Conservation (phyloP, 2,329 filamentous ascomycete species). For the Talaromyces sp. region DNA sequence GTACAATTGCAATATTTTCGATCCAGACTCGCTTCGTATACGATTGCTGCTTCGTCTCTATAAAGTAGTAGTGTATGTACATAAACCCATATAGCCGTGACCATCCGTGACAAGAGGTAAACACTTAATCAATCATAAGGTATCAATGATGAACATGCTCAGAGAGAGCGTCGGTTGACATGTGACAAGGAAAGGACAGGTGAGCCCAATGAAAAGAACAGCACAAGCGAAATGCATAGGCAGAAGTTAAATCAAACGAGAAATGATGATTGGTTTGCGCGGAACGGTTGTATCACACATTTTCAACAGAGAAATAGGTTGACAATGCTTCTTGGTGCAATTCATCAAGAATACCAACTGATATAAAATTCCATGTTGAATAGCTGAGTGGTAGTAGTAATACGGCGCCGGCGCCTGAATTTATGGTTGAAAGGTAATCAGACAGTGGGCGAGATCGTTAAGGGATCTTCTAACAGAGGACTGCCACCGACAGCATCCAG, state of each 20-base stretch:
- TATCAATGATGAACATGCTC: slow-evolving; percentile 8
- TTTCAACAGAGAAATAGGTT: not conserved
- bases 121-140: slow-evolving; percentile 3
- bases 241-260: slow-evolving; percentile 18
- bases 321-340: not conserved
- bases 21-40: slow-evolving; percentile 7
- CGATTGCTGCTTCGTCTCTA: slow-evolving; percentile 9
- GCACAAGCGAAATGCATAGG: slow-evolving; percentile 11
- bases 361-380: not conserved
- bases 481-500: slow-evolving; percentile 63
- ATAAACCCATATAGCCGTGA: slow-evolving; percentile 1
- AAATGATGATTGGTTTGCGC: not conserved
- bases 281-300: not conserved
- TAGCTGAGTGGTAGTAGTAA: not conserved
- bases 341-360: not conserved
- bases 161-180: not conserved
- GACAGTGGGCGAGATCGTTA: not conserved
- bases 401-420: slow-evolving; percentile 7
- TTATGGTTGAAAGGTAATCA: not conserved
- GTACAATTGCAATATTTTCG: not conserved
- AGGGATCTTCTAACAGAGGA: slow-evolving; percentile 31
- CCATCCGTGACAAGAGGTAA: slow-evolving; percentile 5
- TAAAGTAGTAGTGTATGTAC: slow-evolving; percentile 9
- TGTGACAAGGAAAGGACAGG: not conserved
- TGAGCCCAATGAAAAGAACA: not conserved